Conservation (phyloP, 108 stramenopile species). For the Cylindrotheca fusiformis region DNA sequence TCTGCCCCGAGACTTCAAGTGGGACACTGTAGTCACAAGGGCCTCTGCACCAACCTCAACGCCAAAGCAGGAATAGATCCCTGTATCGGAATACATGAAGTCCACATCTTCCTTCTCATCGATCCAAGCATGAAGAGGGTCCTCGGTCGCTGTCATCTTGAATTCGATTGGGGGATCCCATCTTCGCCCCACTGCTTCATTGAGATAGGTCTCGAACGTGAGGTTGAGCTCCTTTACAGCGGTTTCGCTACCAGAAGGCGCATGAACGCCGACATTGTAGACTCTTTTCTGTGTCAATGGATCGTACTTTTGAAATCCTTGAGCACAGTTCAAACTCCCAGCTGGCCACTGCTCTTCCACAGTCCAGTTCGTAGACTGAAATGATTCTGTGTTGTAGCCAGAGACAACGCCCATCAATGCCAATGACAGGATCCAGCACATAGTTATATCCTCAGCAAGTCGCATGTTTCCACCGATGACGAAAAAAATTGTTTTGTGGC, state of each 20-base stretch:
- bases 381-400: no score
- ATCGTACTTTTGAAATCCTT: neutral
- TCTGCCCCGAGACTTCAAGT: neutral
- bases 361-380: no score
- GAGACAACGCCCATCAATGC: no score
- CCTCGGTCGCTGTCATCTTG: neutral
- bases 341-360: no score
- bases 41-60: constrained; percentile 4
- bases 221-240: neutral
- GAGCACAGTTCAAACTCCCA: neutral
- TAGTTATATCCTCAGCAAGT: no score
- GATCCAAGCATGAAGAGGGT: neutral
- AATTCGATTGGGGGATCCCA: constrained; percentile 13
- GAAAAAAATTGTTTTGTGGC: no score
- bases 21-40: neutral
- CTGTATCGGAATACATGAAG: constrained; percentile 10
- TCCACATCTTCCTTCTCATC: neutral
- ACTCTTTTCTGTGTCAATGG: neutral
- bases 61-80: constrained; percentile 5
- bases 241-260: neutral
- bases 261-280: constrained; percentile 1
- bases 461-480: no score
- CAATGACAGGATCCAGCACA: no score
- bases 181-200: neutral
- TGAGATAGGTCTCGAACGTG: constrained; percentile 5